phyloP scores from a whole-genome alignment of 495 filamentous ascomycete species.

The Aspergillus haitiensis region DNA sequence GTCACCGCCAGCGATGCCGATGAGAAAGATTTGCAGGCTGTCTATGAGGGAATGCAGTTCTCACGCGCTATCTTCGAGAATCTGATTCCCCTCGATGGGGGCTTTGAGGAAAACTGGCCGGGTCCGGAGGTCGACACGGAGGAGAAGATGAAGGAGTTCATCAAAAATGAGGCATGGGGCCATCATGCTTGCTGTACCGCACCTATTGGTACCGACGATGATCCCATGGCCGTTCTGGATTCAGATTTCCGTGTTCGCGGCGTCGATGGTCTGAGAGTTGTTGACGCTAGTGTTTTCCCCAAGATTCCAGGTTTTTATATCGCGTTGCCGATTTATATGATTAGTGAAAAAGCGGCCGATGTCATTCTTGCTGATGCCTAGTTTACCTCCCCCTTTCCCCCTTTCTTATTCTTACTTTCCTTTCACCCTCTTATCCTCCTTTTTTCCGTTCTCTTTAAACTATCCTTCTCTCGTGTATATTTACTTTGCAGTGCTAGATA shows the following conservation, averaged over 20 bases:
- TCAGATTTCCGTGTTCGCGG: slow-evolving; percentile 57
- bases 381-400: background rate
- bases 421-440: background rate
- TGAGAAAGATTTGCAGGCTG: slow-evolving; percentile 36
- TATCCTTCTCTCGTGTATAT: background rate
- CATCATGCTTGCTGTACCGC: slow-evolving; percentile 62
- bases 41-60: slow-evolving; percentile 49
- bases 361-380: slow-evolving; percentile 43
- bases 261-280: slow-evolving; percentile 55
- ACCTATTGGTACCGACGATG: slow-evolving; percentile 55
- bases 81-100: slow-evolving; percentile 21
- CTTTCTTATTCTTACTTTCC: background rate
- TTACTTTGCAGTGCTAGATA: too few relatives aligned
- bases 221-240: slow-evolving; percentile 62
- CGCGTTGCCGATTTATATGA: slow-evolving; percentile 58
- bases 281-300: slow-evolving; percentile 63
- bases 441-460: background rate
- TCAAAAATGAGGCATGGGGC: slow-evolving; percentile 56
- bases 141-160: slow-evolving; percentile 48
- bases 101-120: slow-evolving; percentile 47
- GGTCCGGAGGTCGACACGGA: slow-evolving; percentile 39
- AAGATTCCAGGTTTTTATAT: slow-evolving; percentile 60
- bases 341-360: slow-evolving; percentile 64
- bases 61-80: slow-evolving; percentile 41
- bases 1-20: slow-evolving; percentile 38